These are phyloP conservation scores for Madurella fahalii DNA, from an alignment of 2,329 filamentous ascomycete species.

Conservation along the genomic window DNA sequence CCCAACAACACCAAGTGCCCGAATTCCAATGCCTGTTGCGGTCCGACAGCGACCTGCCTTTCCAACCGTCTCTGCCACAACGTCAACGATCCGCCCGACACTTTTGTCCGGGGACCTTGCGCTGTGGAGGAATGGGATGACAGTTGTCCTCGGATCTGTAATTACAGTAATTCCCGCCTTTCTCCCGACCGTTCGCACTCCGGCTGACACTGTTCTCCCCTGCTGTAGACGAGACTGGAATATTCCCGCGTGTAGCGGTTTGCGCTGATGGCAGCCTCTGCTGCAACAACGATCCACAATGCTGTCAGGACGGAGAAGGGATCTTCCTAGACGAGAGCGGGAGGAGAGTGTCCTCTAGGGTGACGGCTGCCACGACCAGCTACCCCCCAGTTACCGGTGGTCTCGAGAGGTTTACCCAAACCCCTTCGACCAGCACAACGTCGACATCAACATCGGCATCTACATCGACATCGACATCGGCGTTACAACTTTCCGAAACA, in stretches of 20 bases:
- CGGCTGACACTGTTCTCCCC: background rate
- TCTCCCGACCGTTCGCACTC: background rate
- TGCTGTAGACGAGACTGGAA: slow-evolving; percentile 10
- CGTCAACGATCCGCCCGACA: slow-evolving; percentile 1
- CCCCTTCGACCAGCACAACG: slow-evolving; percentile 1
- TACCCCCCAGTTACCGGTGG: slow-evolving; percentile 10
- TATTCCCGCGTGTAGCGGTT: slow-evolving; percentile 15
- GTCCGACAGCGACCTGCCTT: slow-evolving; percentile 12
- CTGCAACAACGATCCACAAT: slow-evolving; percentile 14
- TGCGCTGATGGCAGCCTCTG: slow-evolving; percentile 17
- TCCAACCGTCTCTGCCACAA: slow-evolving; percentile 19
- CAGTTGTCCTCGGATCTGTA: slow-evolving; percentile 18
- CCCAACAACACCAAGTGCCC: slow-evolving; percentile 15
- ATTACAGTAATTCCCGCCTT: slow-evolving; percentile 8
- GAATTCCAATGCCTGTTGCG: slow-evolving; percentile 19
- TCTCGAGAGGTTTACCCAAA: background rate
- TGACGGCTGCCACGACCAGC: slow-evolving; percentile 11
- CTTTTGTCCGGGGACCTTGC: slow-evolving; percentile 16
- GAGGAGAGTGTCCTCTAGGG: background rate
- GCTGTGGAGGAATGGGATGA: slow-evolving; percentile 10
- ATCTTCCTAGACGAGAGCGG: slow-evolving; percentile 14
- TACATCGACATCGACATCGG: slow-evolving; percentile 1
- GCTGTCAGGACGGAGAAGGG: slow-evolving; percentile 11
- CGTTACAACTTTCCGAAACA: background rate
- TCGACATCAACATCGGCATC: slow-evolving; percentile 1